Conservation (phyloP, 768 basidiomycete genomes). For the Mrakia gelida region DNA sequence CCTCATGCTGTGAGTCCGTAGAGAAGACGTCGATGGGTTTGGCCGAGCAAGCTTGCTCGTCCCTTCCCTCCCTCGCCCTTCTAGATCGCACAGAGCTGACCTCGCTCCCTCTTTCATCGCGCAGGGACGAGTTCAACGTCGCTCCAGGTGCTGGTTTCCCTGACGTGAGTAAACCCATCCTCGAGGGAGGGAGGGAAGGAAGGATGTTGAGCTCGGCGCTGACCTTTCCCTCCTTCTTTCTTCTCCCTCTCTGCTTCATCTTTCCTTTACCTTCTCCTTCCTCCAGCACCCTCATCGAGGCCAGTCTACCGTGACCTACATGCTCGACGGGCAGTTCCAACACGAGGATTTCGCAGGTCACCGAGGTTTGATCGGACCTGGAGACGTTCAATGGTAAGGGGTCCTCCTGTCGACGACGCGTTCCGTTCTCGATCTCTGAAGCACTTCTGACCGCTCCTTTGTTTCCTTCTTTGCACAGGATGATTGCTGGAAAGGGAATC, state of each 20-base stretch:
- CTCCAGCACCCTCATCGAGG: slow-evolving; percentile 65
- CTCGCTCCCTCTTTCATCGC: slow-evolving; percentile 33
- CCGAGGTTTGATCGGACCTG: slow-evolving; percentile 37
- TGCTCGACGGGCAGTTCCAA: slow-evolving; percentile 70
- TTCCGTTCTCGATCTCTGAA: too few relatives aligned
- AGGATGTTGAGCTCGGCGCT: background rate
- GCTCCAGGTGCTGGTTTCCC: slow-evolving; percentile 36
- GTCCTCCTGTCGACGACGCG: background rate
- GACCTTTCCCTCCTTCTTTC: background rate
- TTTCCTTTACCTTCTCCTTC: background rate
- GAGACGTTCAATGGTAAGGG: slow-evolving; percentile 79
- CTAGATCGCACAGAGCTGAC: slow-evolving; percentile 15
- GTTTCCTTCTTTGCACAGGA: slow-evolving; percentile 41
- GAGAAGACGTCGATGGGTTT: background rate
- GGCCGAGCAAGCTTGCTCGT: slow-evolving; percentile 29
- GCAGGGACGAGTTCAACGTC: slow-evolving; percentile 66
- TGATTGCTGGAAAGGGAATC: slow-evolving; percentile 51
- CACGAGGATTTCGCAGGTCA: slow-evolving; percentile 84
- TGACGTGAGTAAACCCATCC: background rate
- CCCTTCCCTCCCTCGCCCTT: background rate
- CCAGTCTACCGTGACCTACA: slow-evolving; percentile 59
- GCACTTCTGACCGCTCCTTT: background rate
- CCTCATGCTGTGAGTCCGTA: slow-evolving; percentile 55
- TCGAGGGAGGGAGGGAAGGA: background rate
- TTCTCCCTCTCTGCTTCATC: background rate